Base-by-base conservation (phyloP, 257 asterid species). In the Anisodus tanguticus region DNA sequence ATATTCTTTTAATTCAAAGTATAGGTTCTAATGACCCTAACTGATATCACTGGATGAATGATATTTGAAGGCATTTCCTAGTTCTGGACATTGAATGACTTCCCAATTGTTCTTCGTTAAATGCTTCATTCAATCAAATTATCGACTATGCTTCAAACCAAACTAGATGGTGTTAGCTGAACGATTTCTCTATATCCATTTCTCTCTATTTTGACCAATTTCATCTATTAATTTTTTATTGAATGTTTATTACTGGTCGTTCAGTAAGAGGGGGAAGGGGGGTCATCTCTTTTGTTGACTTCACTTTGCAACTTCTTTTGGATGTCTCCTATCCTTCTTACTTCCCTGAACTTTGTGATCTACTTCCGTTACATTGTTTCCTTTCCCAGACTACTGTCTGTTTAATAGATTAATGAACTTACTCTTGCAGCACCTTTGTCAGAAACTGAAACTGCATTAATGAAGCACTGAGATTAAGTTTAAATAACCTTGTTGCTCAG, bases 401-500 rank as follows among this genome's bases (percentile, higher is more conserved):
- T 77, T 54, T 77, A 53, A 77, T 53, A 53, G 82, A 26, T 53
- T 77, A 53, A 53, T 77, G 19, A 77, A 77, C 49, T 35, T 77
- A 54, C 10, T 74, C 69, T 88, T 89, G 95, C 98, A 95, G 99
- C 99, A 63, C 99, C 99, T 63, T 87, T 97, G 76, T 95, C 99
- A 83, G 99, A 97, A 88, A 97, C 96, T 45, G 98, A 95, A 90
- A 88, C 97, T 78, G 98, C 98, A 74, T 90, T 95, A 90, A 97
- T 97, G 98, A 95, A 95, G 63, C 97, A 91, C 83, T 93, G 91
- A 93, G 82, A 78, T 81, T 64, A 64, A 89, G 19, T 64, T 59
- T 71, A 62, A 82, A 49, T 83, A 41, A 83, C 82, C 85, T 86
- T 53, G 64, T 47, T 53, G 82, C 64, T 77, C 82, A 31, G 82